A percentile compares a stretch with the other conserved stretches of the same genome.
These are phyloP conservation scores for Tothia fuscella DNA, from an alignment of 2,329 filamentous ascomycete genomes.

Conservation along the genomic window DNA sequence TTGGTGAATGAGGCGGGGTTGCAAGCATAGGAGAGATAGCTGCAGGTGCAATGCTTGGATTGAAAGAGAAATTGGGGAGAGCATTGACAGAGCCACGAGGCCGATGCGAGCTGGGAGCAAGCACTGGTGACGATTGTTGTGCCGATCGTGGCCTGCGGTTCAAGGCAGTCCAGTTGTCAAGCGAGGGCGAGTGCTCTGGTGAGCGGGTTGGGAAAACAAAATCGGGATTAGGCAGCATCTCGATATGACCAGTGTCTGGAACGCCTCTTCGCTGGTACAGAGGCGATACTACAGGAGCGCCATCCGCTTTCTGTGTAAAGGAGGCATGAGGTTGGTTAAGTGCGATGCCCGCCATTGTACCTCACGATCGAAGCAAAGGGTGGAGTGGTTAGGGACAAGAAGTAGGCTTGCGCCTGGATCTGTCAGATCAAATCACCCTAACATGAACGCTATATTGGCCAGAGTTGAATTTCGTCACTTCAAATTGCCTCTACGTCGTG, in stretches of 20 bases:
- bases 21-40: conserved; percentile 17
- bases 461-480: too few relatives aligned
- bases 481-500: too few relatives aligned
- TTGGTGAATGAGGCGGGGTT: conserved; percentile 28
- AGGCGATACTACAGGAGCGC: conserved; percentile 3
- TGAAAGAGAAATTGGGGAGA: conserved; percentile 38
- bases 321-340: too few relatives aligned
- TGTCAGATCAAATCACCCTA: too few relatives aligned
- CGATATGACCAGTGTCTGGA: conserved; percentile 13
- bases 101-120: conserved; percentile 22
- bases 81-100: conserved; percentile 31
- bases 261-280: conserved; percentile 5
- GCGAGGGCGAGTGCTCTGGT: conserved; percentile 13
- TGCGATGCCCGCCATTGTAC: too few relatives aligned
- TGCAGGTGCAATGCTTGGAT: conserved; percentile 27
- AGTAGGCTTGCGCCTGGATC: too few relatives aligned
- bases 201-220: conserved; percentile 35
- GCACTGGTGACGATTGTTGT: conserved; percentile 19
- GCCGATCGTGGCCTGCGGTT: conserved; percentile 25
- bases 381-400: too few relatives aligned
- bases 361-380: too few relatives aligned
- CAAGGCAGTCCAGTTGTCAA: conserved; percentile 18
- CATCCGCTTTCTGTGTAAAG: too few relatives aligned
- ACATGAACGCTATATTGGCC: too few relatives aligned
- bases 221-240: conserved; percentile 36